Conservation (phyloP, 768 basidiomycete genomes). For the Phylloporus arenicola region DNA sequence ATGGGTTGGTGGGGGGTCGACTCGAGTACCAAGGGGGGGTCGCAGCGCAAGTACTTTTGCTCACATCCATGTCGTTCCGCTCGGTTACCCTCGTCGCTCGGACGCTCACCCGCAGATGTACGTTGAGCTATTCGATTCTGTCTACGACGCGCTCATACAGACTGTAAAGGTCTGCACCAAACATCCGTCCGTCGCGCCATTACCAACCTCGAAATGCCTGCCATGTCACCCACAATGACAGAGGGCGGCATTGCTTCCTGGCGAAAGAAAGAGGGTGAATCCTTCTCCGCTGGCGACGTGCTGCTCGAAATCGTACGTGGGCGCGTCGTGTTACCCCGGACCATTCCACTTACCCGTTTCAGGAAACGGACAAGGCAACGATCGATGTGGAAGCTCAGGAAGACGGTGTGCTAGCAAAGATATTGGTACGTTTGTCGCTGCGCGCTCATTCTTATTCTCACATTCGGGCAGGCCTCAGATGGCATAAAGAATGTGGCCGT, state of each 20-base stretch:
- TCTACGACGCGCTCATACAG: slow-evolving; percentile 2
- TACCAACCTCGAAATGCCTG: slow-evolving; percentile 84
- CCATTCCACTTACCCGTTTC: slow-evolving; percentile 9
- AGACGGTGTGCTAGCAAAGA: slow-evolving; percentile 91
- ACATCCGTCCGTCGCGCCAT: slow-evolving; percentile 51
- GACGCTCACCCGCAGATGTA: slow-evolving; percentile 23
- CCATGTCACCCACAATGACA: slow-evolving; percentile 97
- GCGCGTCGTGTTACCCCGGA: not conserved
- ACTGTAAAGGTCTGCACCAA: slow-evolving; percentile 40
- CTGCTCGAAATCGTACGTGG: slow-evolving; percentile 79
- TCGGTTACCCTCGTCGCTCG: slow-evolving; percentile 9
- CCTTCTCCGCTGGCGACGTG: slow-evolving; percentile 77
- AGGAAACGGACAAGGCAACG: slow-evolving; percentile 95
- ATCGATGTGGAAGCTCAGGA: slow-evolving; percentile 99
- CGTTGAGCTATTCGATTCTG: not conserved
- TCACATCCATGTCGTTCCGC: slow-evolving; percentile 13
- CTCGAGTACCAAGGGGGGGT: slow-evolving; percentile 7
- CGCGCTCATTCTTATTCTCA: not conserved
- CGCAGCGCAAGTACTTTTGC: not conserved
- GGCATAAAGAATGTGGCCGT: slow-evolving; percentile 83
- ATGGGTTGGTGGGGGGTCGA: slow-evolving; percentile 9
- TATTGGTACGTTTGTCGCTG: slow-evolving; percentile 54
- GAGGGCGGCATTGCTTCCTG: slow-evolving; percentile 88
- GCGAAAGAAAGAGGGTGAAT: slow-evolving; percentile 85
- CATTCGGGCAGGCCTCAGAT: slow-evolving; percentile 49